These are phyloP conservation scores for Bretziella fagacearum DNA, from an alignment of 2,329 filamentous ascomycete species.

Conservation along the genomic window DNA sequence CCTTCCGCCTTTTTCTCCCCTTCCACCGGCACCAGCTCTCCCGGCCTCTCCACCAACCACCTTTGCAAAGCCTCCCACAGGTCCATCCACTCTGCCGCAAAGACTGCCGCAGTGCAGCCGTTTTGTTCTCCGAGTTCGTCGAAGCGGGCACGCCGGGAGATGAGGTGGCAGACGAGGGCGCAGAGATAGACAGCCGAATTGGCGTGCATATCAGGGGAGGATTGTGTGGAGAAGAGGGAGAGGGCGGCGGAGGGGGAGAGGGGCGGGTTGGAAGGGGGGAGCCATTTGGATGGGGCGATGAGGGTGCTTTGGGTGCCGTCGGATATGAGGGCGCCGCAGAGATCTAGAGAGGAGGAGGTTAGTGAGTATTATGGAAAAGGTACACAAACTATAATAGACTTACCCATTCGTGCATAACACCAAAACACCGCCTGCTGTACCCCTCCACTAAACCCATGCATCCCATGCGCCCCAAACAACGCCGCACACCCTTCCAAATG, in stretches of 20 bases:
- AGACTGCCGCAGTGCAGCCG: slow-evolving; percentile 25
- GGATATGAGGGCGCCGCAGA: slow-evolving; percentile 28
- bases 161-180: slow-evolving; percentile 33
- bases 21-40: slow-evolving; percentile 30
- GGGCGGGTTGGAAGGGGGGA: not conserved
- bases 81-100: slow-evolving; percentile 28
- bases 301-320: slow-evolving; percentile 34
- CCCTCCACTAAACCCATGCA: not conserved
- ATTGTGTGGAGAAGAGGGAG: slow-evolving; percentile 20
- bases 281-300: slow-evolving; percentile 22
- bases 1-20: slow-evolving; percentile 24
- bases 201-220: slow-evolving; percentile 36
- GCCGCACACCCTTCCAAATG: slow-evolving; percentile 42
- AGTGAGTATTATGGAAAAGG: slow-evolving; percentile 19
- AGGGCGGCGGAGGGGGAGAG: not conserved
- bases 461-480: slow-evolving; percentile 25
- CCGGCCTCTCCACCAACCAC: slow-evolving; percentile 31
- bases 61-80: slow-evolving; percentile 34
- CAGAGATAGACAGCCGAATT: slow-evolving; percentile 42
- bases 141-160: slow-evolving; percentile 31
- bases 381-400: slow-evolving; percentile 12
- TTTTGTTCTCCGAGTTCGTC: slow-evolving; percentile 30
- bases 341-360: slow-evolving; percentile 18
- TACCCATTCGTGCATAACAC: slow-evolving; percentile 6
- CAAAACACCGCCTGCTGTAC: slow-evolving; percentile 2